Percentiles rank a stretch among this genome's conserved stretches.
Evolutionary conservation across 441 rosid genomes (phyloP).

Genomic region (Brassica hybrid): DNA sequence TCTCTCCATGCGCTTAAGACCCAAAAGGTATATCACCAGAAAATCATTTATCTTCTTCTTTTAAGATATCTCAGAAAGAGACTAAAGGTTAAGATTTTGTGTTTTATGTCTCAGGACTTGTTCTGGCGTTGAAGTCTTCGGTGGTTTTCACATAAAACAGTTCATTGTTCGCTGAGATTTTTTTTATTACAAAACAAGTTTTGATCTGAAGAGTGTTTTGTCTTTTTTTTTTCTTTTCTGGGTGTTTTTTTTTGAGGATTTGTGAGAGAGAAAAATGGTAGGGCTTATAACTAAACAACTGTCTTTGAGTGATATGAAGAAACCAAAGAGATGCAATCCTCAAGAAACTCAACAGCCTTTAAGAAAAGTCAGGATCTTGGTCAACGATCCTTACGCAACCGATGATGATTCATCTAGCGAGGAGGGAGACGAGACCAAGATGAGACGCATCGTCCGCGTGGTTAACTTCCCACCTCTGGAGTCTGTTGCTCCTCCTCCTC

Average conservation of each 20-base stretch:
- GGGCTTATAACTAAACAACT: not conserved
- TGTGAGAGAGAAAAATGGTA: not conserved
- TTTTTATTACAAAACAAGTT: constrained; percentile 1
- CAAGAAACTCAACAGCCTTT: constrained; percentile 30
- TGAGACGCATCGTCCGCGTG: constrained; percentile 61
- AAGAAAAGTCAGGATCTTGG: constrained; percentile 75
- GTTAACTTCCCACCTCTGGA: constrained; percentile 48
- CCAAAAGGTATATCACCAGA: constrained; percentile 61
- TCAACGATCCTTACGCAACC: constrained; percentile 73
- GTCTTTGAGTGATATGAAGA: constrained; percentile 28
- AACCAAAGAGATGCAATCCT: constrained; percentile 19
- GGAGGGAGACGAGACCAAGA: constrained; percentile 56
- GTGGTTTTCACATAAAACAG: not conserved
- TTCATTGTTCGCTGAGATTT: not conserved
- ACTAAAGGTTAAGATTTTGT: not conserved
- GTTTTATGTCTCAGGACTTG: not conserved
- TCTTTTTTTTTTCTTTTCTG: not conserved
- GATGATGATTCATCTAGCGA: constrained; percentile 86
- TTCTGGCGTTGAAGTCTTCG: not conserved
- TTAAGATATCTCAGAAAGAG: not conserved
- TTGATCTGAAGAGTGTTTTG: not conserved
- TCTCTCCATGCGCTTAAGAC: constrained; percentile 94
- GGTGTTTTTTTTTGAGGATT: not conserved
- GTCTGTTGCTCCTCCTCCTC: constrained; percentile 13
- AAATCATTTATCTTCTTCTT: not conserved